Evolutionary conservation across 2,329 filamentous ascomycete species (phyloP), one percentile per base, ranked within the genome.

Genomic region (Calonectria crousiana): DNA sequence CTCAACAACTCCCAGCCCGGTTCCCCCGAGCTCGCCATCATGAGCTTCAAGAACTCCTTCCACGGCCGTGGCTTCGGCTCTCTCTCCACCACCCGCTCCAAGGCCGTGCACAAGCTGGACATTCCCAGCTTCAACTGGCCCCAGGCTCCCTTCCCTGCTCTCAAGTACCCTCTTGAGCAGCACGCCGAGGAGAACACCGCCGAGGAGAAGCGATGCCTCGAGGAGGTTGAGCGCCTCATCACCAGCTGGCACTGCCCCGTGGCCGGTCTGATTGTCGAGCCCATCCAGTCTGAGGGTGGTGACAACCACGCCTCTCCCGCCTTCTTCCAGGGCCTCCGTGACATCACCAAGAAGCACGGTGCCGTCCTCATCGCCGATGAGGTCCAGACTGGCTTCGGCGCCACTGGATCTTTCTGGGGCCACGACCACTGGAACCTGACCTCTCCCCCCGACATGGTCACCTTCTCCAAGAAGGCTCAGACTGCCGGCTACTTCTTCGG

Each of bases 51-150:
- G 84, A 90, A 92, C 79, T 94, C 87, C 64, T 96, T 96, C 89
- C 94, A 96, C 85, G 94, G 94, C 74, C 93, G 94, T 80, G 91
- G 95, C 60, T 96, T 96, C 82, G 94, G 93, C 79, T 92, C 90
- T 76, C 88, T 96, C 69, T 94, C 93, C 74, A 95, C 94, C 76
- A 96, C 94, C 38, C 93, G 94, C 83, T 94, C 92, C 84, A 96
- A 96, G 88, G 90, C 94, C 69, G 94, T 96, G 79, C 94, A 96
- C 89, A 96, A 96, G 86, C 89, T 96, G 78, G 94, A 96, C 83
- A 96, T 96, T 78, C 94, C 94, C n/a, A 93, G 94, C 74, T 96
- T 96, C 83, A 92, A 96, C 87, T 96, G 94, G 94, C 94, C 94
- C 67, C 93, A 95, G 85, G 94, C 94, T n/a, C 88, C 92, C 44